Base-by-base conservation (phyloP, 345 rosid species). In the Salix caprea region DNA sequence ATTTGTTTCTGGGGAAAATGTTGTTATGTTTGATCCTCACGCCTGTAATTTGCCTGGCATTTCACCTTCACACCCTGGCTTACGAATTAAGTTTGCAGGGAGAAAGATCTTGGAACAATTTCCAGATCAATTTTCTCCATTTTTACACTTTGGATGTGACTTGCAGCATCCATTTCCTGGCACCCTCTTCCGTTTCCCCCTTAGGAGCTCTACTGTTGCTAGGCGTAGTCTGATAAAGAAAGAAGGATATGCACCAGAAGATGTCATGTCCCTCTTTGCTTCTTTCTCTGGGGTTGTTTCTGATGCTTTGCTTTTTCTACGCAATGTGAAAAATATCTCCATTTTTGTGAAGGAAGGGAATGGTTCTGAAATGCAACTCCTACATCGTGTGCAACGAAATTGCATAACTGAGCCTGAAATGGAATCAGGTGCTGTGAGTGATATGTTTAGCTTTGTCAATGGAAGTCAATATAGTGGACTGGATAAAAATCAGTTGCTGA, bases 1-100 rank as follows among this genome's bases (percentile, higher is more conserved):
- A 42, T 94, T 94, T 86, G 97, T 94, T 84, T 94, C 98, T 65
- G 98, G 98, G 78, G 98, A 94, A 83, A 94, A 94, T 77, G 83
- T 94, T 75, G 97, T 94, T 72, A 91, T 94, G 92, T 94, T 94
- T 87, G 98, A 94, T 88, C 98, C 98, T 65, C 98, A 94, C 85
- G 98, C 98, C 73, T 81, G 82, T 76, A 89, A 86, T 89, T 89
- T 94, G 85, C 98, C 98, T 28, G 98, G 98, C 67, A 91, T 92
- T 76, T 89, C 97, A 74, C 98, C 98, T 70, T 91, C 97, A 61
- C 97, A 94, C 84, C 98, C 98, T 62, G 98, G 98, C 73, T 85
- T 94, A 86, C 89, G 98, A 75, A 94, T 94, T 80, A 88, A 91
- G 80, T 94, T 89, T 86, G 89, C 78, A 7, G 97, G 98, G 64